phyloP scores from a whole-genome alignment of 2,329 filamentous ascomycete genomes.

The Arthroderma sp. region DNA sequence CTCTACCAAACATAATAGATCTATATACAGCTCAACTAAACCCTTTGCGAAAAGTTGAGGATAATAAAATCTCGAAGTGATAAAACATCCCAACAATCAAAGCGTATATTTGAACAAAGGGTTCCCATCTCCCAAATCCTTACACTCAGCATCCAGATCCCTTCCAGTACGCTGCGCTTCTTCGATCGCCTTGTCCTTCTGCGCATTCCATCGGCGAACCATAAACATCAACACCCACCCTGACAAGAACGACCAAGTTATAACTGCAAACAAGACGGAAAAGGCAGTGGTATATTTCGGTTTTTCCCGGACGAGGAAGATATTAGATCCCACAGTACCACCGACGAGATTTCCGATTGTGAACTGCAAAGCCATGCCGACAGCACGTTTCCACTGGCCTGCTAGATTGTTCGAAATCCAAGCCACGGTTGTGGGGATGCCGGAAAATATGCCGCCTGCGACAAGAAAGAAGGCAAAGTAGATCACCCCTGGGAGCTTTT shows the following conservation, averaged over 20 bases:
- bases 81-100: background rate
- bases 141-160: conserved; percentile 1
- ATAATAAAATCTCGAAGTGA: too few relatives aligned
- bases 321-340: conserved; percentile 6
- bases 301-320: conserved; percentile 3
- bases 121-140: conserved; percentile 1
- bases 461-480: conserved; percentile 29
- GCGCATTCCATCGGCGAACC: conserved; percentile 1
- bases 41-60: too few relatives aligned
- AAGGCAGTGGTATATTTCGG: conserved; percentile 2
- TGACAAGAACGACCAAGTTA: background rate
- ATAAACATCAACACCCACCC: background rate
- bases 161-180: conserved; percentile 1
- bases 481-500: conserved; percentile 15
- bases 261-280: conserved; percentile 1
- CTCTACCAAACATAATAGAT: too few relatives aligned
- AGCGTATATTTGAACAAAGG: conserved; percentile 3
- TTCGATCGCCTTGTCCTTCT: background rate
- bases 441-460: conserved; percentile 25
- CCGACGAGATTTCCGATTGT: conserved; percentile 36
- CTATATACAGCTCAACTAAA: too few relatives aligned
- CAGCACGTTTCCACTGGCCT: conserved; percentile 37
- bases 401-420: conserved; percentile 43
- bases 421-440: conserved; percentile 25
- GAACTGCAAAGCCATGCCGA: conserved; percentile 47